Evolutionary conservation across 352 stramenopile genomes (phyloP).

Genomic region (Globisporangium spinosum): DNA sequence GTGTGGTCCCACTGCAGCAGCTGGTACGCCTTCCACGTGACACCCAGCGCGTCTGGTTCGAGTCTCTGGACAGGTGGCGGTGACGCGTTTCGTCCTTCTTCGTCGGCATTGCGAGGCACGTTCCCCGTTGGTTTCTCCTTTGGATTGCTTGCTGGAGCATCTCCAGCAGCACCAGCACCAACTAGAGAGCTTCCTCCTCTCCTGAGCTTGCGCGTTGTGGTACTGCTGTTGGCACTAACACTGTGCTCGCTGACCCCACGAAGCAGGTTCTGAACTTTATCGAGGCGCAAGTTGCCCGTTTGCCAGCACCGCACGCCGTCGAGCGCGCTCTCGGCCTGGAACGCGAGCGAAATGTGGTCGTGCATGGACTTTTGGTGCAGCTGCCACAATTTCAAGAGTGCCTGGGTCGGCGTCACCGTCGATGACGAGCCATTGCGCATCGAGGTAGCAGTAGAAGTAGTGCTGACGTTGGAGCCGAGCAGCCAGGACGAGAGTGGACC

Average conservation of each 20-base stretch:
- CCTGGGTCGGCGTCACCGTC: not conserved
- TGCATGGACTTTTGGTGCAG: slow-evolving; percentile 22
- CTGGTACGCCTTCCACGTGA: slow-evolving; percentile 36
- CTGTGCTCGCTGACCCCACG: not conserved
- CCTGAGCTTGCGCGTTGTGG: not conserved
- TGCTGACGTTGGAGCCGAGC: not conserved
- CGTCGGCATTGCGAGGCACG: not conserved
- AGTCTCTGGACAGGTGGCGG: slow-evolving; percentile 7
- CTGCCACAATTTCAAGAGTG: slow-evolving; percentile 28
- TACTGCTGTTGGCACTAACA: not conserved
- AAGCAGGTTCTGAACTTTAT: slow-evolving; percentile 15
- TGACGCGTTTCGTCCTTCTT: not conserved
- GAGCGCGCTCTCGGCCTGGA: slow-evolving; percentile 34
- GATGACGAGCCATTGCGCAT: not conserved
- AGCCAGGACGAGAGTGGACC: slow-evolving; percentile 14
- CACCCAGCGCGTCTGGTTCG: slow-evolving; percentile 22
- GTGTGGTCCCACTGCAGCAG: slow-evolving; percentile 35
- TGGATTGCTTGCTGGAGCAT: not conserved
- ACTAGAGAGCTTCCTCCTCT: not conserved
- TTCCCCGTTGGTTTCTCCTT: not conserved
- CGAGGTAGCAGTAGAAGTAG: not conserved
- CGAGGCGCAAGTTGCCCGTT: slow-evolving; percentile 11
- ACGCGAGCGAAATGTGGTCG: slow-evolving; percentile 28
- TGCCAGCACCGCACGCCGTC: slow-evolving; percentile 24
- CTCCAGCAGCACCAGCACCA: not conserved